phyloP scores from a whole-genome alignment of 352 stramenopile species.

The Phytophthora sojae region DNA sequence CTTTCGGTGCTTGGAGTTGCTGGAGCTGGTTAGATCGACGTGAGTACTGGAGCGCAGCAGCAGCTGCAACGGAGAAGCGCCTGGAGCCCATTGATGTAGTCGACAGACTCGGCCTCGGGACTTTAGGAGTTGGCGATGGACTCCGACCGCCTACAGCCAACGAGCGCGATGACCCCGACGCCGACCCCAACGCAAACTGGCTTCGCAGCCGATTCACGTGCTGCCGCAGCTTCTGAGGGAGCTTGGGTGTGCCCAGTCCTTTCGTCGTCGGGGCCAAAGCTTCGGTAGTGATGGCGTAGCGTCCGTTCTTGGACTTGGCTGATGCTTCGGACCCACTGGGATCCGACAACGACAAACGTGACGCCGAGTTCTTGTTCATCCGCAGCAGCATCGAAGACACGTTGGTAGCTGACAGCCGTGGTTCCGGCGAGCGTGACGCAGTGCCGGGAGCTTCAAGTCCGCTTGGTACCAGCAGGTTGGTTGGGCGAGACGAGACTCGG shows the following conservation, averaged over 20 bases:
- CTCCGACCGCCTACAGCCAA: conserved; percentile 20
- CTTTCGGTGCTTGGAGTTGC: conserved; percentile 30
- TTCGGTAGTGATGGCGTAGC: conserved; percentile 18
- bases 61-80: conserved; percentile 28
- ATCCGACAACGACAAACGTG: conserved; percentile 15
- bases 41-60: conserved; percentile 42
- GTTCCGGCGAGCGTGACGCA: conserved; percentile 9
- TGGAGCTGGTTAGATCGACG: conserved; percentile 46
- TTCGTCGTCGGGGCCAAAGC: conserved; percentile 9
- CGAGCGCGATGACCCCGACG: conserved; percentile 23
- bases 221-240: conserved; percentile 62
- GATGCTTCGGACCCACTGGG: conserved; percentile 5
- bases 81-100: conserved; percentile 16
- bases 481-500: conserved; percentile 23
- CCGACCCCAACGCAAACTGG: conserved; percentile 44
- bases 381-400: conserved; percentile 31
- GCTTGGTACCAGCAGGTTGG: conserved; percentile 7
- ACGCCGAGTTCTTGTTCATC: conserved; percentile 38
- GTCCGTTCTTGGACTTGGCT: conserved; percentile 24
- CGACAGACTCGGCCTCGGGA: conserved; percentile 11
- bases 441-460: conserved; percentile 4
- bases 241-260: conserved; percentile 34
- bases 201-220: conserved; percentile 58
- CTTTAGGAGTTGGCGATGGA: conserved; percentile 22
- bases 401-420: conserved; percentile 21